Evolutionary conservation across 2,329 filamentous ascomycete genomes (phyloP), one percentile per base, ranked within the genome.

Genomic region (Colletotrichum sojae): DNA sequence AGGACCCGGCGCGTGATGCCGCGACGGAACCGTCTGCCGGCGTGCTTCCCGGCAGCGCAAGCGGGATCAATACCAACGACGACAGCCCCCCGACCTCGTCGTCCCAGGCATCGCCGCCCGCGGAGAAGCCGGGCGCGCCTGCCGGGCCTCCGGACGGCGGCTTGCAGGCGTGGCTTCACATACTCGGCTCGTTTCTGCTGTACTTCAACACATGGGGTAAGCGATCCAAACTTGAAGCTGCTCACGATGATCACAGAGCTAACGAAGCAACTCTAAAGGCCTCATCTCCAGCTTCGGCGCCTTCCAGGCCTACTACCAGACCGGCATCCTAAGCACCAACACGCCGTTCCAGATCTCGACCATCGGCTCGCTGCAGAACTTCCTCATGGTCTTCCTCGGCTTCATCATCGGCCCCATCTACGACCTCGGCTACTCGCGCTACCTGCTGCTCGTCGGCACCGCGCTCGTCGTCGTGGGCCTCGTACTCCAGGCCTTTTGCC

Each of bases 271-370:
- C 16, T 2, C 8, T 49, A 1, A 4, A 87, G 77, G 78, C 6
- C 73, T 79, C 9, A 70, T 78, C n/a, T 77, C 75, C 60, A 73
- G 83, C 18, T 88, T 87, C 66, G 86, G 86, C 6, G 82, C 85
- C 5, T 89, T 87, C 70, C 85, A 88, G 70, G 82, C 83, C 5
- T 87, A 87, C 76, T 89, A 88, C 71, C 71, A 72, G 56, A 81
- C 76, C 46, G 78, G 81, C 1, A 65, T 73, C 36, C 22, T 69
- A 13, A 60, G 56, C 43, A 9, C 15, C 39, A 65, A 59, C 49
- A 61, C 61, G 0, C 43, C 62, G 0, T 69, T 66, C 49, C 49
- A 64, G 27, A 83, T 85, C 12, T 79, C 83, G 5, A 84, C 77
- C 77, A 83, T 87, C 16, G 85, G 84, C 15, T 82, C 83, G 5